Evolutionary conservation across 1,284 basidiomycete species (phyloP), one percentile per base, ranked within the genome.

Genomic region (Tilletia caries): DNA sequence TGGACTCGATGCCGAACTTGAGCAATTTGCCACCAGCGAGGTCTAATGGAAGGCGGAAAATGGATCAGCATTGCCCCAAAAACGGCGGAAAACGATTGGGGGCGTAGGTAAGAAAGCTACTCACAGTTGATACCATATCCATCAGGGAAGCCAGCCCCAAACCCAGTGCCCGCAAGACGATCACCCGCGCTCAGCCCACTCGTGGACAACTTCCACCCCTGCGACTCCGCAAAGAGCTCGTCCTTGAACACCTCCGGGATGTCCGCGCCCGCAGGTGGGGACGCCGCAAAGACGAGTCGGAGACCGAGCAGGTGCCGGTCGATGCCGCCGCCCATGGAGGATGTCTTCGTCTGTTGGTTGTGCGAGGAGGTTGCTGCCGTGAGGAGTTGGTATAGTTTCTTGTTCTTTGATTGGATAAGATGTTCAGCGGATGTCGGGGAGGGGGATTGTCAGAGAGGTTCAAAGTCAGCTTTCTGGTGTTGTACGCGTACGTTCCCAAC

Each of bases 1-100:
- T 98, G 68, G 91, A 92, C 85, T 98, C 95, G 80, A 98, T 90
- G 1, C 95, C 95, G 85, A 98, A 95, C 85, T 95, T 96, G 84
- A 98, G 88, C 73, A 90, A 85, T 67, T 90, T 86, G 18, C 90
- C 88, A 20, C 90, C 93, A 69, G 91, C 89, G 72, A 97, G 87
- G 84, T 98, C 93, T 95, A 77, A 33, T 44, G 69, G 10, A 50
- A 52, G 33, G 64, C 20, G 25, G 23, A 32, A 2, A 48, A 66
- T 34, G 52, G 48, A 68, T 4, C 33, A 68, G 10, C 52, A 37
- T 34, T 43, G 70, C 20, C n/a, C 58, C 66, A n/a, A n/a, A n/a
- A n/a, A n/a, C n/a, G n/a, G n/a, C n/a, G n/a, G n/a, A n/a, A n/a
- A n/a, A n/a, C n/a, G n/a, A n/a, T n/a, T n/a, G n/a, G n/a, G n/a